These are phyloP conservation scores for Penicillium sp. DNA, from an alignment of 2,329 filamentous ascomycete species.

Conservation along the genomic window DNA sequence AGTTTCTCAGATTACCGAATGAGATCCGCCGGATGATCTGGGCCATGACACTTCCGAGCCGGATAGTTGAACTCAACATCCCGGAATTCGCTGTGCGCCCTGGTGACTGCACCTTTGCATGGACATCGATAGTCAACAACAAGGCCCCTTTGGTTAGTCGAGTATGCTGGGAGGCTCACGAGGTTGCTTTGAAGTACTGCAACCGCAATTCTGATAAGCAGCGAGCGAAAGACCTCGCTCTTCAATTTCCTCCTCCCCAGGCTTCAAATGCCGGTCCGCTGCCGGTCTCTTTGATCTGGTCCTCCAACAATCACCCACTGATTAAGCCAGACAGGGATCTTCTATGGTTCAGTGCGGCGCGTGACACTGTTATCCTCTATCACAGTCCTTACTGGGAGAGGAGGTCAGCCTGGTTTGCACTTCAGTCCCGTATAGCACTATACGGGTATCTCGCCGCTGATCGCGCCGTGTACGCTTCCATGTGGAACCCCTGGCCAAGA, in stretches of 20 bases:
- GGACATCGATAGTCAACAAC: not conserved
- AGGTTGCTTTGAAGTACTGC: not conserved
- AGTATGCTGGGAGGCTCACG: not conserved
- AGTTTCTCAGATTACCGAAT: not conserved
- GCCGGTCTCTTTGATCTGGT: not conserved
- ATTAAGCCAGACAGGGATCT: not conserved
- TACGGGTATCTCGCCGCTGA: not conserved
- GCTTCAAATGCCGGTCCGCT: too few relatives aligned
- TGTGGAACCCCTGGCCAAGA: not conserved
- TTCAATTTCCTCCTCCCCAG: not conserved
- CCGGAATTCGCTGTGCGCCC: not conserved
- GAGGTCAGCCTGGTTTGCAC: not conserved
- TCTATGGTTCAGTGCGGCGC: not conserved
- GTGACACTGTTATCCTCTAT: not conserved
- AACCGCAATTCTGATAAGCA: not conserved
- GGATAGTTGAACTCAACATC: not conserved
- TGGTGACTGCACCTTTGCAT: not conserved
- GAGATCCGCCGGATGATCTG: slow-evolving; percentile 1
- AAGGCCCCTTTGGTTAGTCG: not conserved
- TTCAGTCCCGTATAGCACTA: not conserved
- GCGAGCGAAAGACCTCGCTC: not conserved
- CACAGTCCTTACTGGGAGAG: not conserved
- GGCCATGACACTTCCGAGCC: not conserved
- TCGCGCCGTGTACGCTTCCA: not conserved
- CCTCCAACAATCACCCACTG: not conserved